Evolutionary conservation across 257 asterid species (phyloP).

Genomic region (Solanum clarkiae): DNA sequence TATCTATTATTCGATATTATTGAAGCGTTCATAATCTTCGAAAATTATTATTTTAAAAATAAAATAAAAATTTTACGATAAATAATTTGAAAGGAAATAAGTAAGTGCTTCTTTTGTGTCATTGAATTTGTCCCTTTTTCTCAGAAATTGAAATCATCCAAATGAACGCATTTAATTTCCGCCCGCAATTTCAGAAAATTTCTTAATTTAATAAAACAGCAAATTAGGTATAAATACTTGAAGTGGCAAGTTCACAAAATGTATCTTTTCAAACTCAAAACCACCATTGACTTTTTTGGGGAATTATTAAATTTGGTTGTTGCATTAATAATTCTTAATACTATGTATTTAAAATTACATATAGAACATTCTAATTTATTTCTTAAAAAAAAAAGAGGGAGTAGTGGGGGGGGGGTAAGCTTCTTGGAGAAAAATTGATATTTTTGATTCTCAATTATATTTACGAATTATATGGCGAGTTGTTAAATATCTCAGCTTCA

Average conservation of each 20-base stretch:
- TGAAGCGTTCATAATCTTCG: not conserved
- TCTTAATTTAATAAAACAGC: not conserved
- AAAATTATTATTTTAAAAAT: not conserved
- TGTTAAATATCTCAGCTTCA: too few relatives aligned
- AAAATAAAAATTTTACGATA: too few relatives aligned
- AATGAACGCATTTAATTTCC: slow-evolving; percentile 2
- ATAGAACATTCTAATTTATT: not conserved
- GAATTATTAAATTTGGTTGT: not conserved
- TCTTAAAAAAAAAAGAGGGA: too few relatives aligned
- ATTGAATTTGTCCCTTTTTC: not conserved
- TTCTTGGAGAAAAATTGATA: too few relatives aligned
- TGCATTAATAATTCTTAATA: not conserved
- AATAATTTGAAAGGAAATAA: too few relatives aligned
- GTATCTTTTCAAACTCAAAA: not conserved
- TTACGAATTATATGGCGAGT: too few relatives aligned
- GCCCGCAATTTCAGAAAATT: slow-evolving; percentile 14
- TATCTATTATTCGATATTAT: not conserved
- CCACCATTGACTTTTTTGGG: not conserved
- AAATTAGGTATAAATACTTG: not conserved
- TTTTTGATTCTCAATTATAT: too few relatives aligned
- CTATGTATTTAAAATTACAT: not conserved
- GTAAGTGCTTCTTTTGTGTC: not conserved
- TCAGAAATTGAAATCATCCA: not conserved
- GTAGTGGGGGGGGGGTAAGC: too few relatives aligned
- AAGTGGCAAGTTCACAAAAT: not conserved